These are phyloP conservation scores for Fusarium hainanense DNA, from an alignment of 2,329 filamentous ascomycete genomes.

Conservation along the genomic window DNA sequence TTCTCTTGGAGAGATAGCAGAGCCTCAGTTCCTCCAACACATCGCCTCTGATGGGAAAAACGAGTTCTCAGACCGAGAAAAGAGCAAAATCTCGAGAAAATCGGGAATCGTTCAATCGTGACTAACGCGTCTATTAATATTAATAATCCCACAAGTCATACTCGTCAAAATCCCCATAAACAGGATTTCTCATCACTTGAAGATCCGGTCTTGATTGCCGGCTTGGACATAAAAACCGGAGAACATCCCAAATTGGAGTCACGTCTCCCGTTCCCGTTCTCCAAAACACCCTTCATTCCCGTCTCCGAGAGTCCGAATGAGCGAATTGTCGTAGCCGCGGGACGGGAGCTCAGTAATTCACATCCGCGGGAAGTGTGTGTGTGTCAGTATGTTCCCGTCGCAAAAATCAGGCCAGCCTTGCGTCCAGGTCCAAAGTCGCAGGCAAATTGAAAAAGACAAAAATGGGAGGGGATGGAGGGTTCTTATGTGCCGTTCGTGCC, in stretches of 20 bases:
- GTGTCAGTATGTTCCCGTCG: neutral
- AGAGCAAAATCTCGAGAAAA: neutral
- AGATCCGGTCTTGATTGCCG: neutral
- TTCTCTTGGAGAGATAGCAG: neutral
- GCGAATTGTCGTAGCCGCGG: neutral
- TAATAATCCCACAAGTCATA: neutral
- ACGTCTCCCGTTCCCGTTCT: neutral
- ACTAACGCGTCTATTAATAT: conserved; percentile 1
- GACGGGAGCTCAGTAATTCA: neutral
- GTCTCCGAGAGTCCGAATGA: neutral
- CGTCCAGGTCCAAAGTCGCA: neutral
- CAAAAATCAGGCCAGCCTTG: neutral
- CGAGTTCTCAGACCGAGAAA: neutral
- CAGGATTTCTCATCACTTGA: neutral
- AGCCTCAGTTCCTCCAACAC: neutral
- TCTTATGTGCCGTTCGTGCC: conserved; percentile 29
- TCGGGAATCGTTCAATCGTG: neutral
- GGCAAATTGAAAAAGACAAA: neutral
- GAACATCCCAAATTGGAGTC: neutral
- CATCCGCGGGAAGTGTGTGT: neutral
- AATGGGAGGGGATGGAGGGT: neutral
- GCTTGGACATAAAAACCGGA: neutral
- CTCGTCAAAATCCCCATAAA: accelerated
- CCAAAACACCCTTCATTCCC: neutral
- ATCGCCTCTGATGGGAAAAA: no score